Base-by-base conservation (phyloP, 768 basidiomycete species). In the Asterophora parasitica region DNA sequence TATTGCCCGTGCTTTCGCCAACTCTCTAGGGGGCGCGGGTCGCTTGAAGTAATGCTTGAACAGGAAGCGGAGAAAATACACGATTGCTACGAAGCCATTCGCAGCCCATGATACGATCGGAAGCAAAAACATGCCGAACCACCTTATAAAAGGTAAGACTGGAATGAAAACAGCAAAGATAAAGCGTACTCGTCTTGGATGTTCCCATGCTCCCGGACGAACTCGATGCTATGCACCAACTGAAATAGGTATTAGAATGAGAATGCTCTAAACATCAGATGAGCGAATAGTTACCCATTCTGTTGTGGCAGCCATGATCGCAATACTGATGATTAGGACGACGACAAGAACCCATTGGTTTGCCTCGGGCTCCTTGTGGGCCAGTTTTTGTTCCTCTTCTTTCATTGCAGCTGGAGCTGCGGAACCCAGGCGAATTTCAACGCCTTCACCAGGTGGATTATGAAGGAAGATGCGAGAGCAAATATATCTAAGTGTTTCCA, bases 51-150 rank as follows among this genome's bases (percentile, higher is more conserved):
- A 61, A 44, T 72, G 66, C 31, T 66, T 66, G 43, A 75, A 58
- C 31, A 67, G 42, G 33, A 70, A 71, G 17, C 73, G 75, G 23
- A 77, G 23, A 63, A 83, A 85, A 62, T 76, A 83, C 12, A 75
- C 67, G 20, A 80, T 63, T 0, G 83, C 77, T 27, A 88, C 69
- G 13, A 76, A 65, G 33, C 81, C 87, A 60, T 88, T 84, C 3
- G 82, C 85, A 4, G 82, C 78, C 65, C 83, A 89, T 3, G 86
- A 86, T 7, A 86, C 76, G 42, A 88, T 65, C 0, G 87, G 87
- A 2, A 89, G 74, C 7, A 89, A 69, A 38, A 88, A 70, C 50
- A 89, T 65, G 13, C 86, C 86, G 58, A 88, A 86, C 81, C 81
- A 87, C 57, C 82, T 84, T 42, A 32, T 11, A 46, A 46, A 11